Conservation (phyloP, 2,329 filamentous ascomycete genomes). For the Monosporascus sp. region DNA sequence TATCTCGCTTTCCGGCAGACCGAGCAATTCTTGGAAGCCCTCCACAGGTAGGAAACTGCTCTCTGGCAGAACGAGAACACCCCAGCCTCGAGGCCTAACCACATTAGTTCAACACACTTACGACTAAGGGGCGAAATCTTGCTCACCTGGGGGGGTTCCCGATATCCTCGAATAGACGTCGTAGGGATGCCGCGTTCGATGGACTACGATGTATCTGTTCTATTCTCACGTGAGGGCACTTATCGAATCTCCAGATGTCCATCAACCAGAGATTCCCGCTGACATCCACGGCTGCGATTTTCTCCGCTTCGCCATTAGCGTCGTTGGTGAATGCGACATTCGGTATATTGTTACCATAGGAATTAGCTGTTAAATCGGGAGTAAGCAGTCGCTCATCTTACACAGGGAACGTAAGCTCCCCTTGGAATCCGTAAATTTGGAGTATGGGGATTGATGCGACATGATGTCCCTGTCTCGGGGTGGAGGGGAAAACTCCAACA, state of each 20-base stretch:
- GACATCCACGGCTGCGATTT: constrained; percentile 47
- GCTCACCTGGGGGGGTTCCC: constrained; percentile 8
- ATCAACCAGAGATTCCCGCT: constrained; percentile 43
- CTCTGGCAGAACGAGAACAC: constrained; percentile 40
- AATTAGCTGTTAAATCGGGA: constrained; percentile 20
- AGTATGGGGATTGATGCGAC: background rate
- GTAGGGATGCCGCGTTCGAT: background rate
- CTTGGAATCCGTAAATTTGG: no score
- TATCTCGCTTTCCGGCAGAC: constrained; percentile 20
- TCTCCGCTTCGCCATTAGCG: constrained; percentile 40
- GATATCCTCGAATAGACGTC: background rate
- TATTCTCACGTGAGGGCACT: constrained; percentile 8
- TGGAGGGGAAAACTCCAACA: background rate
- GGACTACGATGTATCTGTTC: constrained; percentile 11
- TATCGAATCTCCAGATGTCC: constrained; percentile 43
- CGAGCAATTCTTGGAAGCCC: constrained; percentile 24
- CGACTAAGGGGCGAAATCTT: background rate
- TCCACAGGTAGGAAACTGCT: constrained; percentile 34
- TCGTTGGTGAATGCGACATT: constrained; percentile 48
- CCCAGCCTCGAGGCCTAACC: constrained; percentile 38
- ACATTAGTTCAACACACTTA: constrained; percentile 8
- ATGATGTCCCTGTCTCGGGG: background rate
- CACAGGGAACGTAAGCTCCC: background rate
- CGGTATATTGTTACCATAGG: constrained; percentile 42
- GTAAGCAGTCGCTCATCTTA: no score